Percentiles rank a stretch among this genome's conserved stretches.
phyloP scores from a whole-genome alignment of 2,329 filamentous ascomycete genomes.

The Dryadomyces quercivorus region DNA sequence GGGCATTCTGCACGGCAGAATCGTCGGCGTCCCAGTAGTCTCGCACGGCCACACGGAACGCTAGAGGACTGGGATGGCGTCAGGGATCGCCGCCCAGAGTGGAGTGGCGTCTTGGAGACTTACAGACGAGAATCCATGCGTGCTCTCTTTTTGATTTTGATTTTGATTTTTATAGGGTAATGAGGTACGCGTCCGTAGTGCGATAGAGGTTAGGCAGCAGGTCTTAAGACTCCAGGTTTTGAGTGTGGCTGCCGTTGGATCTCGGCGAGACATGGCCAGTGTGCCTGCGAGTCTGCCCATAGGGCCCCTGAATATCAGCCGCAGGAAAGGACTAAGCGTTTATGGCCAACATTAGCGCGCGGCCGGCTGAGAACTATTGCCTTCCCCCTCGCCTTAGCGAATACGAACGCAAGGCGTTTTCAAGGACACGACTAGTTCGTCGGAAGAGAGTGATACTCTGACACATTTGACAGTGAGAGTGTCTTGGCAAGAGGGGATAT shows the following conservation, averaged over 20 bases:
- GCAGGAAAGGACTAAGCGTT: neutral
- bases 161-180: no score
- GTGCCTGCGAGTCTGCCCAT: no score
- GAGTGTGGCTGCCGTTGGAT: no score
- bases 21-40: conserved; percentile 28
- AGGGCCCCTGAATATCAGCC: no score
- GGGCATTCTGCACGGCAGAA: conserved; percentile 20
- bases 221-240: no score
- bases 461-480: no score
- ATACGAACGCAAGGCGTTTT: neutral
- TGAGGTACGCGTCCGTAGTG: no score
- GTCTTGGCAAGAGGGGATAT: no score
- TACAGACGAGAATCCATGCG: neutral
- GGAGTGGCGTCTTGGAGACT: neutral
- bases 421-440: neutral
- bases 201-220: no score
- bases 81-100: no score
- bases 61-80: conserved; percentile 24
- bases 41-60: conserved; percentile 28
- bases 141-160: neutral
- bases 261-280: no score
- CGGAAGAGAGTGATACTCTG: no score
- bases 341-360: neutral
- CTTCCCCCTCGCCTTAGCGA: neutral
- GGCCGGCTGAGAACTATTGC: neutral